Evolutionary conservation across 139 green algal species (phyloP).

Genomic region (Ettlia oleoabundans): DNA sequence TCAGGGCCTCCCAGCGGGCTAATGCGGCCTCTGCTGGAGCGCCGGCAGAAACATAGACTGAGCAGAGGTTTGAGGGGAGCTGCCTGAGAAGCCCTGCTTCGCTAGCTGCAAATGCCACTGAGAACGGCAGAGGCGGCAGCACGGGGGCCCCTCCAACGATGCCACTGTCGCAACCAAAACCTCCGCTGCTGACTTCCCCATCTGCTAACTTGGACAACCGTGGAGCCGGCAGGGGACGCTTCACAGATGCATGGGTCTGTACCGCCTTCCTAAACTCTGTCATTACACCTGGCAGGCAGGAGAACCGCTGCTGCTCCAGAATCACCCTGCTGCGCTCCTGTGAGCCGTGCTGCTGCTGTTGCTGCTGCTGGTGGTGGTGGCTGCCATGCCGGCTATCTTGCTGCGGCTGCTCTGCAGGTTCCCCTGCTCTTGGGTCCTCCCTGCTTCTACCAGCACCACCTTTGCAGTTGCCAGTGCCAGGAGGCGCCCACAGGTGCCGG

Average conservation of each 20-base stretch:
- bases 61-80: not conserved
- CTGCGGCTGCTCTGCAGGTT: no score
- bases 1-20: not conserved
- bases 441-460: no score
- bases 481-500: slow-evolving; percentile 23
- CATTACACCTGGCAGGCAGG: slow-evolving; percentile 59
- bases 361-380: not conserved
- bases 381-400: no score
- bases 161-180: no score
- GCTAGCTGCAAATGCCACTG: not conserved
- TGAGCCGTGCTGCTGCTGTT: not conserved
- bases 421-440: no score
- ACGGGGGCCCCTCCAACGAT: not conserved
- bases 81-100: not conserved
- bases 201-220: no score
- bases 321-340: not conserved
- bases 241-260: slow-evolving; percentile 17
- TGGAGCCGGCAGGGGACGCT: slow-evolving; percentile 14
- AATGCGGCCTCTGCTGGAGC: not conserved
- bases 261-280: slow-evolving; percentile 58
- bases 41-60: slow-evolving; percentile 20
- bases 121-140: not conserved
- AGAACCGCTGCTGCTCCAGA: not conserved
- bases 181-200: no score
- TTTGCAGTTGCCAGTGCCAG: not conserved